A percentile compares a stretch with the other conserved stretches of the same genome.
phyloP scores from a whole-genome alignment of 2,329 filamentous ascomycete species.

The Colletotrichum eremochloae region DNA sequence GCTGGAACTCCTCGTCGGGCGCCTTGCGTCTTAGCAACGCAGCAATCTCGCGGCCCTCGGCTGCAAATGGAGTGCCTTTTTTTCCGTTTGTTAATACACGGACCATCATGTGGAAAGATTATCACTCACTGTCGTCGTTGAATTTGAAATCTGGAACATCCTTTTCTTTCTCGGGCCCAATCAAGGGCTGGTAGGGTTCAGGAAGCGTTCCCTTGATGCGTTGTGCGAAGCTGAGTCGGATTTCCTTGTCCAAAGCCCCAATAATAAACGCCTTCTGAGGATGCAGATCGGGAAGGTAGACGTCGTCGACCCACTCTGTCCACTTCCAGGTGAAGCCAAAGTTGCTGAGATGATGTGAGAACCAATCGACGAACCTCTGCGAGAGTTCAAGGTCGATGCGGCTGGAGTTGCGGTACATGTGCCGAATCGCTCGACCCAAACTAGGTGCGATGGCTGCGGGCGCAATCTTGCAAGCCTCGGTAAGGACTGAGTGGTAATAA shows the following conservation, averaged over 20 bases:
- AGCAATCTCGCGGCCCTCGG: constrained; percentile 86
- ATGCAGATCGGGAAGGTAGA: constrained; percentile 80
- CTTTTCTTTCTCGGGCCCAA: constrained; percentile 89
- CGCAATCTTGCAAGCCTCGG: constrained; percentile 94
- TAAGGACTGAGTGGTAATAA: constrained; percentile 95
- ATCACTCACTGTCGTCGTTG: constrained; percentile 74
- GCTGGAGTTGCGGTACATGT: constrained; percentile 85
- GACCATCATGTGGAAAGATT: not conserved
- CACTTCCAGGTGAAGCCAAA: constrained; percentile 99
- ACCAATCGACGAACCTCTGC: constrained; percentile 96
- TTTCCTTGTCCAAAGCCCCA: constrained; percentile 94
- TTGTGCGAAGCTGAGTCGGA: constrained; percentile 94
- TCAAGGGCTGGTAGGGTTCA: constrained; percentile 82
- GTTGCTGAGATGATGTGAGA: constrained; percentile 96
- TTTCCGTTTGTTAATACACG: constrained; percentile 41
- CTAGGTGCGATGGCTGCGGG: constrained; percentile 97
- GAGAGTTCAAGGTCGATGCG: constrained; percentile 88
- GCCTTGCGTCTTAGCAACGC: constrained; percentile 86
- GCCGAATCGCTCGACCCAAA: constrained; percentile 91
- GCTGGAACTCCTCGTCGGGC: constrained; percentile 86
- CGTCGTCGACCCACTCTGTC: constrained; percentile 95
- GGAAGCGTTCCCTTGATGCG: constrained; percentile 95
- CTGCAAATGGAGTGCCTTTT: constrained; percentile 82
- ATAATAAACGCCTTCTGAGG: constrained; percentile 94
- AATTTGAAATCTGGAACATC: constrained; percentile 98